Evolutionary conservation across 1,284 basidiomycete genomes (phyloP), one percentile per base, ranked within the genome.

Genomic region (Fomitopsis betulina): DNA sequence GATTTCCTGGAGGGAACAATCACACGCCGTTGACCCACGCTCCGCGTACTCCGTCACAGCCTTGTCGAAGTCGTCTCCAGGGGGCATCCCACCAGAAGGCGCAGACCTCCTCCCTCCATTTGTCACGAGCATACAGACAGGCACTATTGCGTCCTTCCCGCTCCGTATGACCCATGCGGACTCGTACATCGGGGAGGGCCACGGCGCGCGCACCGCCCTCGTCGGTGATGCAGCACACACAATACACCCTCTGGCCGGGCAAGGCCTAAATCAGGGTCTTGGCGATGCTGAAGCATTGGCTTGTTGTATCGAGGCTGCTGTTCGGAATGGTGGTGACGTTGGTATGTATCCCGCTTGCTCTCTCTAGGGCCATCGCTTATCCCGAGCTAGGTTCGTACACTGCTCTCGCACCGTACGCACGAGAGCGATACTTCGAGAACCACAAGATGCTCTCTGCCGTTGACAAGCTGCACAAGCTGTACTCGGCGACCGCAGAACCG

Each of bases 161-260:
- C 78, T 99, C 17, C 82, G 88, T 30, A 88, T 94, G 63, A 91
- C 85, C 55, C 97, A 99, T 67, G 90, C 93, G 0, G 93, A 96
- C 56, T 75, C 82, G 0, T 99, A 99, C 72, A 76, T 95, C 47
- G 91, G 95, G 21, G 85, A 87, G 66, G 83, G 83, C 0, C 62
- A 69, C 35, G 81, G 84, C 1, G 76, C 77, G 0, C 83, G 96
- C 2, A 96, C 92, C 0, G 95, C 89, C 1, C 84, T 99, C 2
- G 85, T 99, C 1, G 97, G 97, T 5, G 97, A 99, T 73, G 96
- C 97, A 1, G 96, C 96, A 15, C 97, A 99, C 69, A 93, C 93
- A 0, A 82, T 94, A 5, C 97, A 99, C 69, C 97, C 97, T 0
- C 83, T 99, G n/a, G 96, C 96, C 0, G 97, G 97, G 1, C 97